Conservation (phyloP, 1,284 basidiomycete species). For the Coniophora puteana region DNA sequence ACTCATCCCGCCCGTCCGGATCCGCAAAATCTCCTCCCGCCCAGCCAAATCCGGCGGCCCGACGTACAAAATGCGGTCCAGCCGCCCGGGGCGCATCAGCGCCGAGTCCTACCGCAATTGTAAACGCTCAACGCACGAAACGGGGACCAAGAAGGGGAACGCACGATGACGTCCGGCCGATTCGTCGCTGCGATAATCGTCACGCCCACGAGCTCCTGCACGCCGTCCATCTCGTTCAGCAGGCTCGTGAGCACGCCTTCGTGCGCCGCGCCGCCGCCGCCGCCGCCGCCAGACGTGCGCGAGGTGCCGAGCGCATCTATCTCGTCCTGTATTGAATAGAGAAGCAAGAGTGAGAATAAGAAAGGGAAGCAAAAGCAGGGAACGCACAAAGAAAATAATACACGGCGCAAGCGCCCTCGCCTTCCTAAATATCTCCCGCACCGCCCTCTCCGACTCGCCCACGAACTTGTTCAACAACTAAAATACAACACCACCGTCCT, state of each 20-base stretch:
- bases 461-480: constrained; percentile 96
- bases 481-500: constrained; percentile 1
- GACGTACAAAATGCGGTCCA: constrained; percentile 96
- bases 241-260: constrained; percentile 92
- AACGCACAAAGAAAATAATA: constrained; percentile 91
- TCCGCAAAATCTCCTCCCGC: constrained; percentile 81
- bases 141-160: constrained; percentile 20
- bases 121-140: constrained; percentile 4
- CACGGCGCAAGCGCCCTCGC: constrained; percentile 92
- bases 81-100: constrained; percentile 88
- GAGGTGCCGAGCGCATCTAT: constrained; percentile 92
- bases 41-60: constrained; percentile 84
- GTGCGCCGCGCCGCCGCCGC: constrained; percentile 49
- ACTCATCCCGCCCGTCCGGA: constrained; percentile 79
- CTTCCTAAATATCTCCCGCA: constrained; percentile 94
- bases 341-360: constrained; percentile 3
- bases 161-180: constrained; percentile 86
- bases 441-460: constrained; percentile 93
- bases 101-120: constrained; percentile 74
- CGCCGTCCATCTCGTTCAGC: constrained; percentile 98
- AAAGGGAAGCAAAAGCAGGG: too few species aligned
- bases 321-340: constrained; percentile 69
- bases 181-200: constrained; percentile 97
- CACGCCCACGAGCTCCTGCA: constrained; percentile 90
- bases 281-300: constrained; percentile 60